Evolutionary conservation across 441 rosid genomes (phyloP).

Genomic region (Pelargonium australe): DNA sequence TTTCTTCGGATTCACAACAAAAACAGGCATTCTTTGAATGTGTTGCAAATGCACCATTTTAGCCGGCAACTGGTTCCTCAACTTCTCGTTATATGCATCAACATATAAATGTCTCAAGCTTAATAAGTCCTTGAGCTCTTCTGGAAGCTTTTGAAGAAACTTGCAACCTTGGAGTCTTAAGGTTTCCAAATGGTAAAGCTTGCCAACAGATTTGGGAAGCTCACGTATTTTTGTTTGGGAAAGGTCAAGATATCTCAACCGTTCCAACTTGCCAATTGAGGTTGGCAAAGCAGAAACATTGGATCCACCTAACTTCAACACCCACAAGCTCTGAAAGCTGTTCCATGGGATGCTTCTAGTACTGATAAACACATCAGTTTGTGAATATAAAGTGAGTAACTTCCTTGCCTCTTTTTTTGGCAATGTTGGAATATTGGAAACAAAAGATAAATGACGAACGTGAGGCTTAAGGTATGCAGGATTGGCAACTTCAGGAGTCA

Average conservation of each 20-base stretch:
- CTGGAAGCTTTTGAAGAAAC: slow-evolving; percentile 18
- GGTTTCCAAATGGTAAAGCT: slow-evolving; percentile 24
- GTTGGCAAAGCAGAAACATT: not conserved
- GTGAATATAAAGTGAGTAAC: slow-evolving; percentile 7
- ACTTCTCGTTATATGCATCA: not conserved
- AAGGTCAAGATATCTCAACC: slow-evolving; percentile 19
- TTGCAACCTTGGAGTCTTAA: slow-evolving; percentile 17
- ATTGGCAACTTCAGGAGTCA: not conserved
- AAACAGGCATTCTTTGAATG: slow-evolving; percentile 9
- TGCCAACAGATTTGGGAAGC: slow-evolving; percentile 23
- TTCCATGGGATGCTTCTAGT: not conserved
- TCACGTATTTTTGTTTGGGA: slow-evolving; percentile 10
- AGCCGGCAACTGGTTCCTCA: slow-evolving; percentile 8
- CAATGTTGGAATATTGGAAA: not conserved
- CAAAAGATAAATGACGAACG: slow-evolving; percentile 10
- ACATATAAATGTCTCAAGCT: slow-evolving; percentile 18
- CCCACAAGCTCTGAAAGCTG: slow-evolving; percentile 17
- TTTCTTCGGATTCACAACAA: slow-evolving; percentile 14
- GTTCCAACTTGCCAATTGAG: slow-evolving; percentile 6
- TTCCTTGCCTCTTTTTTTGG: not conserved
- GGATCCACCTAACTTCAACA: slow-evolving; percentile 9
- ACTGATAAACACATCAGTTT: not conserved
- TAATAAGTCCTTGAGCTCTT: slow-evolving; percentile 13
- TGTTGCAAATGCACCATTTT: slow-evolving; percentile 5
- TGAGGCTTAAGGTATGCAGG: not conserved